Evolutionary conservation across 495 filamentous ascomycete genomes (phyloP), one percentile per base, ranked within the genome.

Genomic region (Sabuloglossum arenarium): DNA sequence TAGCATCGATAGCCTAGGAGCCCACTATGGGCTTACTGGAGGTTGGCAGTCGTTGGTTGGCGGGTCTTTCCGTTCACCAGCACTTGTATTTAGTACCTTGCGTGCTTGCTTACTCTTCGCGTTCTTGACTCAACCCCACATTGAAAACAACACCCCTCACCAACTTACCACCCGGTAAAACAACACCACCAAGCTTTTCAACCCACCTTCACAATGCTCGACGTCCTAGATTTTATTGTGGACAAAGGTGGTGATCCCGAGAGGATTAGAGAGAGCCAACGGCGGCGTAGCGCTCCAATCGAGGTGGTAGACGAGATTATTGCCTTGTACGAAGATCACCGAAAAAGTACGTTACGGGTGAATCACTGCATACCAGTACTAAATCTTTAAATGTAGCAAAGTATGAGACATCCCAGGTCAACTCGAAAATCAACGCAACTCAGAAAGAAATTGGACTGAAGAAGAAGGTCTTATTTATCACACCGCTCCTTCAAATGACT

Each of bases 271-370:
- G 86, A 94, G 68, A 87, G 81, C 62, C 91, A 98, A 68, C 75
- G 81, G 62, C 79, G 77, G 61, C 83, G 93, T 56, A 75, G 78
- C 70, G 90, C 85, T 28, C 75, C 81, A 1, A 85, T 85, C 61
- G 81, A 85, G 64, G 75, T 76, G 27, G 91, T 97, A 31, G 93
- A 98, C 69, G 84, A 94, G 69, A 80, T 98, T 39, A 86, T 94
- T 61, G 76, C 74, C 14, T 73, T 94, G 62, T 97, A 80, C 60
- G 87, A 94, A 65, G 88, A 93, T 61, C 86, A 89, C 63, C 78
- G 87, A 55, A 77, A 71, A 66, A 88, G 86, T 86, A 73, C 61
- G 72, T 65, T 25, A 45, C 55, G 24, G 31, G 34, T 51, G 29
- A 32, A 34, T 24, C 47, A 49, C 25, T 39, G 46, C 52, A 19